Evolutionary conservation across 148 eudicot genomes (phyloP).

Genomic region (Salicornia ramosissima): DNA sequence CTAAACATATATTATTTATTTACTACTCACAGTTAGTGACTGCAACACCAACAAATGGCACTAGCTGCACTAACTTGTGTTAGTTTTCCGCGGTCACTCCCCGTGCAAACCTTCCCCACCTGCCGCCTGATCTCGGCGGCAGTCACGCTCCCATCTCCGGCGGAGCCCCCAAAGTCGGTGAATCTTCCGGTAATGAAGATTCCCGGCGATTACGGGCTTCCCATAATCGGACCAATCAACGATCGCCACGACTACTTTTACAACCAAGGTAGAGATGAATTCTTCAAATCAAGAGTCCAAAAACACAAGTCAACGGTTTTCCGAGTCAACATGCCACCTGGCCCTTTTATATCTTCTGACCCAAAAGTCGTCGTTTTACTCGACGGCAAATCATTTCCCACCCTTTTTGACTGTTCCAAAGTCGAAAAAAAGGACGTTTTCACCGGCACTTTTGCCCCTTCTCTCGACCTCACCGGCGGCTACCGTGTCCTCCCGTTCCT

Average conservation of each 20-base stretch:
- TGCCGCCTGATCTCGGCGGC: conserved; percentile 19
- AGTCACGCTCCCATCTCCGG: conserved; percentile 18
- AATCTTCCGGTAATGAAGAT: conserved; percentile 44
- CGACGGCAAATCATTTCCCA: conserved; percentile 67
- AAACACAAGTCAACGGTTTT: conserved; percentile 75
- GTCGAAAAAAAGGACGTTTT: conserved; percentile 76
- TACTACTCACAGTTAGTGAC: no score
- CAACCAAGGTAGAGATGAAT: conserved; percentile 75
- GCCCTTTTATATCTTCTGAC: conserved; percentile 49
- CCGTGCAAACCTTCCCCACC: not conserved
- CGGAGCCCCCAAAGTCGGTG: conserved; percentile 2
- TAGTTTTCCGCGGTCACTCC: no score
- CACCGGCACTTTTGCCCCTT: conserved; percentile 83
- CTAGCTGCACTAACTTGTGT: no score
- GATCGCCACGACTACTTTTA: conserved; percentile 79
- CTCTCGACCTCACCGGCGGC: conserved; percentile 82
- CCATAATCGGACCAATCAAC: conserved; percentile 53
- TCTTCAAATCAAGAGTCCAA: conserved; percentile 62
- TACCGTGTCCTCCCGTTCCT: conserved; percentile 68
- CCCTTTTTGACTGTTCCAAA: conserved; percentile 61
- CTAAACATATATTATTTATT: no score
- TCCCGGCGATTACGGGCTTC: conserved; percentile 77
- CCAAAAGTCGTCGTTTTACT: conserved; percentile 73
- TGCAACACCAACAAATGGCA: no score
- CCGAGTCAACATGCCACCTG: conserved; percentile 89